These are phyloP conservation scores for Aspergillus intermedius DNA, from an alignment of 2,329 filamentous ascomycete genomes.

Conservation along the genomic window DNA sequence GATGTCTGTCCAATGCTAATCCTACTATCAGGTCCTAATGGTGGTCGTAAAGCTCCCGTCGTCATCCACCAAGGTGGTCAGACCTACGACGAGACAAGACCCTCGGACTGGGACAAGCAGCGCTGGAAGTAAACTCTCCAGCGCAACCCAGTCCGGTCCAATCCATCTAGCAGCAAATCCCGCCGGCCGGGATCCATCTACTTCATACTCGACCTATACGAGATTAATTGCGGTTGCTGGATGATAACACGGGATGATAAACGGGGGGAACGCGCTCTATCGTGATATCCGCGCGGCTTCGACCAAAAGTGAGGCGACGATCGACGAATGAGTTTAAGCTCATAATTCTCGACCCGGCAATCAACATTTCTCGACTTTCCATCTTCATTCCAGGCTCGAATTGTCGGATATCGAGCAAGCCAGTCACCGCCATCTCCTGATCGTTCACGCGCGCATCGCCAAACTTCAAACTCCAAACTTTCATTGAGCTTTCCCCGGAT, in stretches of 20 bases:
- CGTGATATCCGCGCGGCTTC: conserved; percentile 18
- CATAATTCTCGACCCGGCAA: conserved; percentile 10
- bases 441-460: neutral
- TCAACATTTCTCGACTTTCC: neutral
- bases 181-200: conserved; percentile 2
- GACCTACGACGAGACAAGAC: conserved; percentile 31
- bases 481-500: conserved; percentile 1
- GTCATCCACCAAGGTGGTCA: conserved; percentile 30
- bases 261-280: neutral
- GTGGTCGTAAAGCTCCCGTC: conserved; percentile 26
- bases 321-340: conserved; percentile 10
- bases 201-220: neutral
- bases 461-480: neutral
- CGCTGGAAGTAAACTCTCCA: conserved; percentile 28
- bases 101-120: conserved; percentile 34
- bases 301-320: conserved; percentile 21
- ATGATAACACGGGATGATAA: conserved; percentile 1
- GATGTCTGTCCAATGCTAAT: conserved; percentile 3
- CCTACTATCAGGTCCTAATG: conserved; percentile 23
- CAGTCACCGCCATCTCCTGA: neutral
- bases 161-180: neutral
- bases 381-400: neutral
- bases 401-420: neutral
- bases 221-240: neutral
- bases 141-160: neutral